Percentiles rank a stretch among this genome's conserved stretches.
These are phyloP conservation scores for Hanseniaspora opuntiae DNA, from an alignment of 805 yeast genomes.

Conservation along the genomic window DNA sequence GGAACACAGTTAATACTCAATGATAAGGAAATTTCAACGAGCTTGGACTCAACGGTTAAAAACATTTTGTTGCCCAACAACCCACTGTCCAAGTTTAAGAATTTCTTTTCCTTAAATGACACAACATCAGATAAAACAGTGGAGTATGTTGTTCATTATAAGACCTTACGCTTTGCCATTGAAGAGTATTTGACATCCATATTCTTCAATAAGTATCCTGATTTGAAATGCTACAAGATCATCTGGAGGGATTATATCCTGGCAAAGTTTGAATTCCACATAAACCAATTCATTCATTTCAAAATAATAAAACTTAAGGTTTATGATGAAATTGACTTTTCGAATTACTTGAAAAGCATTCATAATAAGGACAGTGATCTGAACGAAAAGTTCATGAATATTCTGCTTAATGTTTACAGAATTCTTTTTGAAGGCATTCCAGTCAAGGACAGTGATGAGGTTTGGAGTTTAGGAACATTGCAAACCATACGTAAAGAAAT, in stretches of 20 bases:
- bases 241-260: constrained; percentile 20
- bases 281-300: constrained; percentile 5
- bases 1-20: neutral
- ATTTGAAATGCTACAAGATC: neutral
- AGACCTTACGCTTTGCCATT: constrained; percentile 1
- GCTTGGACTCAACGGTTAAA: neutral
- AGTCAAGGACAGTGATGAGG: neutral
- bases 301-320: constrained; percentile 6
- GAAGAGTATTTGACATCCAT: neutral
- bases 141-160: neutral
- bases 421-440: constrained; percentile 10
- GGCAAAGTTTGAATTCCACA: constrained; percentile 18
- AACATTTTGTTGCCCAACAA: constrained; percentile 2
- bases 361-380: neutral
- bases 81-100: neutral
- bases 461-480: neutral
- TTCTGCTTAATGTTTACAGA: neutral
- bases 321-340: constrained; percentile 8
- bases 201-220: constrained; percentile 2
- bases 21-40: constrained; percentile 15
- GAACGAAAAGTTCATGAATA: neutral
- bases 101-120: neutral
- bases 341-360: neutral
- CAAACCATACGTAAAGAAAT: neutral
- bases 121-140: neutral